phyloP scores from a whole-genome alignment of 495 filamentous ascomycete genomes.

The Tuber melanosporum region DNA sequence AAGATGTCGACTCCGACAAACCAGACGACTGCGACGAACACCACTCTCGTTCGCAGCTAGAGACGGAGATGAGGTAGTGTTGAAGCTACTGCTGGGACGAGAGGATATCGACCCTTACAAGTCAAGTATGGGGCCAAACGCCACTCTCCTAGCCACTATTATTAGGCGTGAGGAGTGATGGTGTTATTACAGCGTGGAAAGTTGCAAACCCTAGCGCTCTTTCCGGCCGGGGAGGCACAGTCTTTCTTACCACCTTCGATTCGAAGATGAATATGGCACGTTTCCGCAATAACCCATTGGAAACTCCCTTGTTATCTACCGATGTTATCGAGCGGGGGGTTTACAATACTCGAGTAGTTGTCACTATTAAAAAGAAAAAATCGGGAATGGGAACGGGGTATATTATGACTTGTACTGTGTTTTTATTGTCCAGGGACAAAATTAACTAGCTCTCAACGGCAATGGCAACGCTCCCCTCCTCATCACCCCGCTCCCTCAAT shows the following conservation, averaged over 20 bases:
- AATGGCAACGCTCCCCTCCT: no score
- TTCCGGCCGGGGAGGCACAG: background rate
- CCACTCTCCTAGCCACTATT: background rate
- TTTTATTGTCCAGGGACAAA: no score
- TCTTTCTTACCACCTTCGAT: background rate
- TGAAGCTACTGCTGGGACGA: background rate
- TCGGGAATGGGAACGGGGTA: background rate
- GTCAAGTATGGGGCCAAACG: background rate
- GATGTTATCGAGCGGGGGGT: background rate
- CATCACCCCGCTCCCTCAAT: no score
- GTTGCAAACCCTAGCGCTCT: background rate
- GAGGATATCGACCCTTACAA: background rate
- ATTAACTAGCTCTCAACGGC: no score
- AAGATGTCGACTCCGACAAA: background rate
- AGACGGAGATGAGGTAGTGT: background rate
- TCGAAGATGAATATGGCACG: background rate
- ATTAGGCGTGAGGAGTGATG: background rate
- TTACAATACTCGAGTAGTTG: no score
- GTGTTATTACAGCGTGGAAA: background rate
- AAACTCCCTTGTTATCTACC: background rate
- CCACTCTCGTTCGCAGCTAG: background rate
- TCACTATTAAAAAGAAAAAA: background rate
- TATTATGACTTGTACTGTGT: background rate
- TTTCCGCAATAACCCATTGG: background rate
- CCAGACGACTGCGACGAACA: background rate